Conservation (phyloP, 2,329 filamentous ascomycete genomes). For the Fusarium goolgardi region DNA sequence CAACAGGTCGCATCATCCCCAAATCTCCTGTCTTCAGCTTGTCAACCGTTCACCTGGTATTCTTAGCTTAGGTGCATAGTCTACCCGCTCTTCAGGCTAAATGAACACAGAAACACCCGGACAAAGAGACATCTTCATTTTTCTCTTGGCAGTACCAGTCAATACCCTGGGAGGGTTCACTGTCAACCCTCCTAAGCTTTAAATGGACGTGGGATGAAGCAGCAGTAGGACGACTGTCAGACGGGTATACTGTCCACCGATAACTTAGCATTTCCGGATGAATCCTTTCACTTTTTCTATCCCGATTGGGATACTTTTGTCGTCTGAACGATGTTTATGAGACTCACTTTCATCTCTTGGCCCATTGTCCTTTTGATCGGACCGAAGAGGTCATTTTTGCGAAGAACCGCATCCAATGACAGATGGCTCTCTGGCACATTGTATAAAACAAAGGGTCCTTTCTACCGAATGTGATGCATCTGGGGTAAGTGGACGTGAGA, state of each 20-base stretch:
- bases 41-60: conserved; percentile 24
- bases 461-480: conserved; percentile 15
- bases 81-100: conserved; percentile 26
- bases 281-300: conserved; percentile 10
- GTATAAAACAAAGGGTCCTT: not conserved
- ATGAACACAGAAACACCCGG: not conserved
- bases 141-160: conserved; percentile 13
- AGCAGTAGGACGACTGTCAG: not conserved
- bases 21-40: conserved; percentile 17
- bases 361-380: conserved; percentile 3
- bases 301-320: not conserved
- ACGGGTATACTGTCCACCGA: conserved; percentile 1
- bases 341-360: not conserved
- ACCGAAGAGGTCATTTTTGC: not conserved
- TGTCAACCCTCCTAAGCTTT: conserved; percentile 19
- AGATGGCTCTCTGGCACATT: not conserved
- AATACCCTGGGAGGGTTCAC: conserved; percentile 22
- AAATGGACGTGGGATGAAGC: conserved; percentile 12
- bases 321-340: not conserved
- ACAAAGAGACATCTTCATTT: not conserved
- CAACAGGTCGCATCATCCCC: conserved; percentile 10
- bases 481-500: not conserved
- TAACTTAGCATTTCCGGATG: conserved; percentile 11
- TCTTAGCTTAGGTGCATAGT: conserved; percentile 2
- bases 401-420: not conserved